phyloP scores from a whole-genome alignment of 1,284 basidiomycete genomes.

The Gymnopus androsaceus region DNA sequence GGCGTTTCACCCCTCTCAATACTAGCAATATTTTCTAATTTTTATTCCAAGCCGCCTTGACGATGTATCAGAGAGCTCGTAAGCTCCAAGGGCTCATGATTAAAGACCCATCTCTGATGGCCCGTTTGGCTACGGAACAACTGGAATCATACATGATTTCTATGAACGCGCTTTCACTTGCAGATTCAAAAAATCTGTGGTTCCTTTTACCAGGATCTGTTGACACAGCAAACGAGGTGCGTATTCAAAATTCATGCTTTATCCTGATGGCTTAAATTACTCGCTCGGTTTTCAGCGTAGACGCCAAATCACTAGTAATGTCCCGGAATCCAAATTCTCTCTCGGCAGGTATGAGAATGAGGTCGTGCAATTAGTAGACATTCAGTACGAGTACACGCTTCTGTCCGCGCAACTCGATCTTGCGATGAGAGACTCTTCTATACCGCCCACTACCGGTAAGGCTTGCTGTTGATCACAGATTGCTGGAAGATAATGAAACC shows the following conservation, averaged over 20 bases:
- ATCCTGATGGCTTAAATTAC: slow-evolving; percentile 22
- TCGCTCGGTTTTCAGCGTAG: slow-evolving; percentile 61
- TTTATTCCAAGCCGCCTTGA: slow-evolving; percentile 67
- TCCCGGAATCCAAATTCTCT: slow-evolving; percentile 76
- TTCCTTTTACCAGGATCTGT: slow-evolving; percentile 61
- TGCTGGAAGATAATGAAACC: slow-evolving; percentile 17
- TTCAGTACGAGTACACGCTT: slow-evolving; percentile 84
- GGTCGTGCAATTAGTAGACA: slow-evolving; percentile 79
- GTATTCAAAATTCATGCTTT: slow-evolving; percentile 17
- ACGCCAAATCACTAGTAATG: slow-evolving; percentile 69
- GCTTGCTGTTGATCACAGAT: slow-evolving; percentile 17
- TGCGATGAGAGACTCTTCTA: slow-evolving; percentile 48
- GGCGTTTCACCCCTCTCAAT: slow-evolving; percentile 22
- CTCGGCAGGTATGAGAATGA: slow-evolving; percentile 67
- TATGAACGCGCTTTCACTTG: slow-evolving; percentile 86
- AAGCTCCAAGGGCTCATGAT: slow-evolving; percentile 67
- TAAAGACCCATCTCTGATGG: slow-evolving; percentile 49
- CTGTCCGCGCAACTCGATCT: slow-evolving; percentile 82
- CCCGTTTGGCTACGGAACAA: slow-evolving; percentile 65
- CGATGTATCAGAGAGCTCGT: slow-evolving; percentile 93
- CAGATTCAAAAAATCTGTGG: slow-evolving; percentile 86
- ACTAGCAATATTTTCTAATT: slow-evolving; percentile 9
- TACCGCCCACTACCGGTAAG: slow-evolving; percentile 42
- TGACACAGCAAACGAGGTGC: slow-evolving; percentile 45
- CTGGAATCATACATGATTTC: slow-evolving; percentile 83